Evolutionary conservation across 306 rosid genomes (phyloP), one percentile per base, ranked within the genome.

Genomic region (Cucumis melo): DNA sequence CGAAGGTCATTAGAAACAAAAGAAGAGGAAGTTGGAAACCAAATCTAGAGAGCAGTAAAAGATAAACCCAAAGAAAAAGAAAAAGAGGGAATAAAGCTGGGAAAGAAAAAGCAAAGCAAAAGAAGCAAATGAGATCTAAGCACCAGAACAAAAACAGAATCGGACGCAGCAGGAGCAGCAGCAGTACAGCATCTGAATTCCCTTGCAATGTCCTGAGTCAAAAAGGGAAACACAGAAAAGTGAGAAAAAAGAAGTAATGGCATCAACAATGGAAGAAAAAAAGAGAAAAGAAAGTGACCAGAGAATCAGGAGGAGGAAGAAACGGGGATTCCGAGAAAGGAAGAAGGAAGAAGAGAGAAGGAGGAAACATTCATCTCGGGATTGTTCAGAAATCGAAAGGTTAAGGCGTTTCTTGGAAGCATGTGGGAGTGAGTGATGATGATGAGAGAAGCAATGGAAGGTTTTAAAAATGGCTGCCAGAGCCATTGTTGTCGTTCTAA

Each of bases 381-480:
- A 70, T 46, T 44, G 50, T 19, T 14, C 70, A 34, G 53, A 20
- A 38, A 41, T 39, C 73, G 36, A 1, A 67, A 41, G 55, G n/a
- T 21, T 67, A 6, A 42, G 12, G 73, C 73, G 53, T 41, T 41
- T 10, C 29, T 7, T 12, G 1, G 15, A 21, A 20, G 75, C 41
- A 71, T 71, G 38, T 14, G 57, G 23, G 27, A 71, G 75, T 1
- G 76, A 71, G 76, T 48, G 59, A 68, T 68, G 55, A 67, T 67
- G 56, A 44, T 68, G 74, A 68, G 77, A 50, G 77, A 73, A 32
- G 44, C 16, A 66, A 19, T 51, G 62, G 61, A 73, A 46, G 60
- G 12, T 16, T 73, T 50, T 7, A 16, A 73, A 73, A 73, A 68
- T 29, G 61, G 60, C 46, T 16, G 14, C 13, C 76, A 48, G 21